phyloP scores from a whole-genome alignment of 805 yeast species.

The Kluyveromyces lactis region DNA sequence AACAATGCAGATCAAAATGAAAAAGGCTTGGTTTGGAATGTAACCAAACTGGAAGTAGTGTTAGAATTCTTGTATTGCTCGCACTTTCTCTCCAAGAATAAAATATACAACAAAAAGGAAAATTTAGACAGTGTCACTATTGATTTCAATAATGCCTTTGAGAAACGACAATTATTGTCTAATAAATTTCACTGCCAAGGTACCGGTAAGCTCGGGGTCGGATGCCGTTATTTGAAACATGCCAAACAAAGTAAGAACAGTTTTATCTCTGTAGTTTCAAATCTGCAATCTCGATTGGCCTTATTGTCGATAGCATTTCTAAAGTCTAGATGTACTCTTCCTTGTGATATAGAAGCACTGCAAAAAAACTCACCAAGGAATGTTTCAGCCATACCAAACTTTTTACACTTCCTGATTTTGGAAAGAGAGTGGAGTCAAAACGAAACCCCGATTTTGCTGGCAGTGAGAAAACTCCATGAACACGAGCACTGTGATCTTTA shows the following conservation, averaged over 20 bases:
- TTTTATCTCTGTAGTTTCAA: neutral
- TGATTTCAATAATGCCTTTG: neutral
- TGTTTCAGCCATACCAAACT: neutral
- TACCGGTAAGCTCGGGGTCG: neutral
- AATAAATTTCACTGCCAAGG: neutral
- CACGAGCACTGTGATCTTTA: neutral
- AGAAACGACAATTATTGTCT: neutral
- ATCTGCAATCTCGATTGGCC: conserved; percentile 1
- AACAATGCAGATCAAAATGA: neutral
- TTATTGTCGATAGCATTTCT: neutral
- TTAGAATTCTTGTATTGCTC: conserved; percentile 1
- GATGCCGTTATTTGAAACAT: neutral
- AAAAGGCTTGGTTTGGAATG: neutral
- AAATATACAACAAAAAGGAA: neutral
- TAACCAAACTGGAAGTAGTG: neutral
- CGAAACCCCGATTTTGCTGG: neutral
- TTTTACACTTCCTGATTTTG: neutral
- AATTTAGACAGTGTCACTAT: neutral
- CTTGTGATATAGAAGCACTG: neutral
- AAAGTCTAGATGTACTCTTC: neutral
- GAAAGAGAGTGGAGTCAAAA: conserved; percentile 1
- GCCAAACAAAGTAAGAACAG: neutral
- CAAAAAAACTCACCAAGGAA: neutral
- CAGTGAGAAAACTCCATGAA: neutral
- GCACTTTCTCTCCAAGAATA: neutral